Base-by-base conservation (phyloP, 1,284 basidiomycete species). In the Earliella scabrosa region DNA sequence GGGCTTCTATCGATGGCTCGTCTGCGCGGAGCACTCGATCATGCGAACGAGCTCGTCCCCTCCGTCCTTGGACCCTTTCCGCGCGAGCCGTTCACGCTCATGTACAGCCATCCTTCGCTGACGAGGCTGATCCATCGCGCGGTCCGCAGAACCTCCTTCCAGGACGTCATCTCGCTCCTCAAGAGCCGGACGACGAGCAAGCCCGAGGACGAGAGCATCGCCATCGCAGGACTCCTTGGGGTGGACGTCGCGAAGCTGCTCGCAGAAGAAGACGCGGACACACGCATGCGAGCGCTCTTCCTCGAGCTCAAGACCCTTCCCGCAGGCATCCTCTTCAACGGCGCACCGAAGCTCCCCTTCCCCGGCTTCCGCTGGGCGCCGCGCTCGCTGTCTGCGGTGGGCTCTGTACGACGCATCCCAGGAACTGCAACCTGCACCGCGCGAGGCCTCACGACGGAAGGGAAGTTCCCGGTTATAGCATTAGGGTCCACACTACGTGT, bases 201-300 rank as follows among this genome's bases (percentile, higher is more conserved):
- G 21, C 35, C 51, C 27, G 51, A 56, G 20, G 58, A 60, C 54
- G 58, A 60, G 45, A 40, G 48, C 10, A 18, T 56, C 20, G 58
- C 58, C 6, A 50, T 60, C n/a, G n/a, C n/a, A n/a, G n/a, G n/a
- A n/a, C n/a, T n/a, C n/a, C n/a, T n/a, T n/a, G n/a, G n/a, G n/a
- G 41, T 60, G 23, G 41, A 50, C 18, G 16, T 50, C n/a, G 35
- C 34, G 26, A 32, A 31, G 34, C 49, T 59, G n/a, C 47, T 59
- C 45, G 16, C 29, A 18, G 39, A 24, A 14, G n/a, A 40, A 27
- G 26, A 21, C 21, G 51, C 51, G 9, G 43, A 53, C 24, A 23
- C 35, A 8, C 51, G 51, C 29, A 46, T 53, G 18, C 26, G 38
- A 4, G 45, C 38, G 4, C 47, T 53, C 36, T 21, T 46, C 21